A percentile compares a stretch with the other conserved stretches of the same genome.
phyloP scores from a whole-genome alignment of 1,284 basidiomycete species.

The Ceratobasidium sp. region DNA sequence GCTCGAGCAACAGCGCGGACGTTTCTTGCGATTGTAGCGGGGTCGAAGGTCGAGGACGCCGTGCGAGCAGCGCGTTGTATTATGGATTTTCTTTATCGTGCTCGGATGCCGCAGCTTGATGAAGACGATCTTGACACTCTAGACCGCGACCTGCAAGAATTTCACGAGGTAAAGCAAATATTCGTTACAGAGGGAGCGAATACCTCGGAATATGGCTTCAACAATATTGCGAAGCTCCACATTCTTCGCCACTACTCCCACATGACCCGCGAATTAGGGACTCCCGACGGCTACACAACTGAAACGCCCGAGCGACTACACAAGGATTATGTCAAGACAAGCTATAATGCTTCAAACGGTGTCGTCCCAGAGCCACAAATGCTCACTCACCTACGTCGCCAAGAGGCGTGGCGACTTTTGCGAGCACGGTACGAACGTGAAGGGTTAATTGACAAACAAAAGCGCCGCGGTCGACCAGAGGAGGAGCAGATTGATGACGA shows the following conservation, averaged over 20 bases:
- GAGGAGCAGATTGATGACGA: background rate
- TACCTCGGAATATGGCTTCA: background rate
- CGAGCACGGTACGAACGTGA: background rate
- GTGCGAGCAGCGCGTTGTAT: conserved; percentile 24
- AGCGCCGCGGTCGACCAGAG: background rate
- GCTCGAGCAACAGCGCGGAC: conserved; percentile 29
- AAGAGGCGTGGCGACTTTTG: background rate
- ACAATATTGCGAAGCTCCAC: conserved; percentile 36
- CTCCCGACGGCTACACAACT: conserved; percentile 37
- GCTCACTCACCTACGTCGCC: conserved; percentile 19
- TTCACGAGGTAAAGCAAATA: background rate
- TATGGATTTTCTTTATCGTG: conserved; percentile 31
- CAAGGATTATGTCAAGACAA: conserved; percentile 37
- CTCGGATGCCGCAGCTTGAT: background rate
- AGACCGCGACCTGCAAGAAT: background rate
- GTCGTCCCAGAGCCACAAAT: conserved; percentile 18
- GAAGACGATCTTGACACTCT: background rate
- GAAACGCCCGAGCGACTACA: conserved; percentile 44
- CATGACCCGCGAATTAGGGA: conserved; percentile 24
- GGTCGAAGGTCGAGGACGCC: background rate
- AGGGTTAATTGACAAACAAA: background rate
- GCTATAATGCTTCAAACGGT: conserved; percentile 34
- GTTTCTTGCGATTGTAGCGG: conserved; percentile 7
- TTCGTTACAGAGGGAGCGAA: background rate
- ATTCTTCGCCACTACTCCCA: conserved; percentile 37